phyloP scores from a whole-genome alignment of 2,329 filamentous ascomycete genomes.

The Diaporthe sp. region DNA sequence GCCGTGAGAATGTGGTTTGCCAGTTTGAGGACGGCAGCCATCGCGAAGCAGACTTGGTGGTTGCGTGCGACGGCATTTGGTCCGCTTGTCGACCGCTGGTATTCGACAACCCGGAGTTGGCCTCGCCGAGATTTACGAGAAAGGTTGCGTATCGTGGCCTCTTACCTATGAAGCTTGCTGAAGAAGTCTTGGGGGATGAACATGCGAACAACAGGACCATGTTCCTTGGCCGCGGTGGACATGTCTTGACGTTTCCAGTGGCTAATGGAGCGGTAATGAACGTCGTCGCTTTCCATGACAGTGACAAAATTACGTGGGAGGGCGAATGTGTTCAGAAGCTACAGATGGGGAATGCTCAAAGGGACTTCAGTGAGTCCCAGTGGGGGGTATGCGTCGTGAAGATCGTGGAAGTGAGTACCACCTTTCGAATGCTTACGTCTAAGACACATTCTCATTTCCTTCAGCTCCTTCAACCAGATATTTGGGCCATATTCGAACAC shows the following conservation, averaged over 20 bases:
- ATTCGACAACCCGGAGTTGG: not conserved
- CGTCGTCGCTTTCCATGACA: constrained; percentile 21
- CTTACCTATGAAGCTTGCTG: constrained; percentile 15
- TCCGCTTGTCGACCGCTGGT: constrained; percentile 17
- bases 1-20: not conserved
- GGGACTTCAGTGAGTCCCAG: constrained; percentile 13
- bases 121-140: not conserved
- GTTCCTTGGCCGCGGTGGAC: constrained; percentile 25
- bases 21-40: constrained; percentile 11
- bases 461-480: constrained; percentile 20
- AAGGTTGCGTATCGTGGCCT: constrained; percentile 28
- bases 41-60: constrained; percentile 11
- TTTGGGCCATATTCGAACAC: constrained; percentile 30
- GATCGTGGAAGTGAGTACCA: constrained; percentile 15
- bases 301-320: not conserved
- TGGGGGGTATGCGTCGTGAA: constrained; percentile 7
- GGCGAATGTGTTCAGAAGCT: constrained; percentile 10
- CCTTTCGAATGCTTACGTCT: not conserved
- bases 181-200: constrained; percentile 9
- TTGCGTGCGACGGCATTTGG: constrained; percentile 22
- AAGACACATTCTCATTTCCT: not conserved
- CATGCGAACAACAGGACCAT: constrained; percentile 14
- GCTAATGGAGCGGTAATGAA: constrained; percentile 10
- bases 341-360: constrained; percentile 1
- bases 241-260: constrained; percentile 24